Evolutionary conservation across 306 rosid species (phyloP), one percentile per base, ranked within the genome.

Genomic region (Fragaria nilgerrensis): DNA sequence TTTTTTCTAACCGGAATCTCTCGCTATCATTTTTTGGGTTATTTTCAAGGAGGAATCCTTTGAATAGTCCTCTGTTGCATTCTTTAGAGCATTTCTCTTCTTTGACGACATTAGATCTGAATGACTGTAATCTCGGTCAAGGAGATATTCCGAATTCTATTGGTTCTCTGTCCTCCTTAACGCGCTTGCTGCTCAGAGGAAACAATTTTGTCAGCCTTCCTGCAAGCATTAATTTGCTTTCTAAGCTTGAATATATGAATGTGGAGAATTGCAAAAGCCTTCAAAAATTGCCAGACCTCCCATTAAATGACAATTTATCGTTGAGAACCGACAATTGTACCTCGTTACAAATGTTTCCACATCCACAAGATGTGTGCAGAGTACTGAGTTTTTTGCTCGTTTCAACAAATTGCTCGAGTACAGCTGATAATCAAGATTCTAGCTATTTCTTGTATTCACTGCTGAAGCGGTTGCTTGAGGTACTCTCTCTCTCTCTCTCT

Each of bases 201-300:
- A 81, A 81, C 37, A 75, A 10, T 1, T 81, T 81, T 72, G 58
- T 36, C 19, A 14, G 10, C 17, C 65, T 81, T 45, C 84, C 80
- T 15, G 13, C 14, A 1, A 75, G 77, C 68, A 25, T 81, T 22
- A 23, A 32, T 10, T 32, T 47, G 73, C 84, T 81, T 52, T 66
- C 75, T 1, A 81, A 69, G 50, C 62, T 81, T 20, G 27, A 9
- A 8, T 8, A 3, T n/a, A 8, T 75, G 16, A 49, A 20, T 2
- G 36, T 81, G 49, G 68, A 9, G 10, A 10, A 22, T 11, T 81
- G 84, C 52, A 61, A 12, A 27, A 81, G 49, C 47, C 80, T 81
- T 23, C 3, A 17, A 32, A 23, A 29, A 14, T 75, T 81, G 66
- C 84, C 84, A 2, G n/a, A 81, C 5, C 62, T 81, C 5, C 75